Evolutionary conservation across 768 basidiomycete genomes (phyloP), one percentile per base, ranked within the genome.

Genomic region (Rhizopogon vulgaris): DNA sequence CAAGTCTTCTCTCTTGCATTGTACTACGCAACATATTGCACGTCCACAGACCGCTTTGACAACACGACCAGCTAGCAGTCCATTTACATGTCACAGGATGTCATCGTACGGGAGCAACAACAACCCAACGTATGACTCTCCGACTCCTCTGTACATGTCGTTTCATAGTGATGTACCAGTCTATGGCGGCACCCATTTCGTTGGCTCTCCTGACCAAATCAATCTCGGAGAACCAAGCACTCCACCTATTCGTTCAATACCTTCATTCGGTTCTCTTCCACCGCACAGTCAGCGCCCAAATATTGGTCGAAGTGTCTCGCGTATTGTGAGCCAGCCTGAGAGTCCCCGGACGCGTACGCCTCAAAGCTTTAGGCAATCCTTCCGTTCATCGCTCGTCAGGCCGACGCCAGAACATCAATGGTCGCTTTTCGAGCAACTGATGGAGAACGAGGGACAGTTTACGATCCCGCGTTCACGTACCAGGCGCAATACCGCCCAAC

Each of bases 361-460:
- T 37, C 47, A 46, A 55, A 66, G 52, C 50, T 54, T 55, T 22
- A 54, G 51, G 38, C 46, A 37, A 37, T 49, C 55, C 41, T 59
- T 56, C 11, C 53, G 56, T 8, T 24, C 30, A 36, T 53, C 56
- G 4, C 57, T 53, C 1, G 24, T 22, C 9, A 53, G 54, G 22
- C 52, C 49, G 14, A 60, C 63, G 12, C 63, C 69, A 6, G 65
- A 65, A n/a, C 70, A 36, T 9, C 53, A 76, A 69, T 88, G 87
- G 87, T 71, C 83, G 0, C 67, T 87, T 5, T 88, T 88, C 57
- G 80, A 76, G 7, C 83, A 87, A 62, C 63, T 85, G 38, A 85
- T 87, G 83, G 80, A 85, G 60, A 81, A 82, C 58, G 83, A 80
- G 42, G 78, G 76, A 2, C 77, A 76, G 37, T 59, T 73, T 36